Base-by-base conservation (phyloP, 2,329 filamentous ascomycete genomes). In the Fusarium euwallaceae region DNA sequence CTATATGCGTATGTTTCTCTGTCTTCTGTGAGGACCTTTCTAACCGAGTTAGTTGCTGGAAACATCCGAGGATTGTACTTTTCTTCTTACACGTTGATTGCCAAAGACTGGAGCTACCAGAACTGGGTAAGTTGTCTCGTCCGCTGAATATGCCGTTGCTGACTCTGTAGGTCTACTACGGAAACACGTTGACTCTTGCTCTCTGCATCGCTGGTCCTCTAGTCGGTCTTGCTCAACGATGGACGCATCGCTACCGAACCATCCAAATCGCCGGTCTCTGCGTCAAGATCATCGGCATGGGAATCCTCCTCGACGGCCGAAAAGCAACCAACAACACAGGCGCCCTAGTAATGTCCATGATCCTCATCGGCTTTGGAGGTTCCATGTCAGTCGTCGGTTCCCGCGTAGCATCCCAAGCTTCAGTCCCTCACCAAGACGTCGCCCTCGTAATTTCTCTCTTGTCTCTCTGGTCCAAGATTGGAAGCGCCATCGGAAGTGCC, bases 31-130 rank as follows among this genome's bases (percentile, higher is more conserved):
- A 6, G 20, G 17, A 12, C 22, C n/a, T 32, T 8, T 59, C 64
- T 72, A 32, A 73, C 67, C 3, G 32, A 29, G 27, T 48, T 45
- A 79, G 79, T 80, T 66, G 78, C 79, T 41, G 81, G 80, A 27
- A 71, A 79, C 2, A 81, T 83, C 14, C 79, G 82, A 16, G 78
- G 81, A 34, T 67, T 78, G 34, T 79, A 82, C 73, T 80, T 80
- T 69, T 79, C 78, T 6, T 82, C 81, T 1, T 84, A 84, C 76
- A 76, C 84, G 27, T 80, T 77, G 68, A 78, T 84, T 71, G 81
- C 81, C 72, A 84, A 84, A 69, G 74, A 82, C 17, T 85, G 83
- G 83, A 81, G 78, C 14, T 84, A 84, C 70, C 56, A 81, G 59
- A 76, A 78, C 41, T 84, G 83, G 83, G 84, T 80, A 82, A 73